Conservation (phyloP, 1,139 yeast species). For the Zygoascus sp. region DNA sequence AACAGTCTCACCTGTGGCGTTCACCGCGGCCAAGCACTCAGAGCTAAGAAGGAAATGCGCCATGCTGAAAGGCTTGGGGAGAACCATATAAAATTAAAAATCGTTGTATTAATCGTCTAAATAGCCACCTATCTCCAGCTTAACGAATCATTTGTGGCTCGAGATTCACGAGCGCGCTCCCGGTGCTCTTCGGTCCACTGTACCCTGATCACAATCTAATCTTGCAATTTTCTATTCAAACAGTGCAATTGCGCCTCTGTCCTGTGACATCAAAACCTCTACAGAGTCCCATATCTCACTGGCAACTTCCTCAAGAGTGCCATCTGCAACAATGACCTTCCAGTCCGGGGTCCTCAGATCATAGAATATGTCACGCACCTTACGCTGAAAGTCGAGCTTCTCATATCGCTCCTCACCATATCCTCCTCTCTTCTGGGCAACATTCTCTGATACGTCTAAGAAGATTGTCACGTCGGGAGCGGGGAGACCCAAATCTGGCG, state of each 20-base stretch:
- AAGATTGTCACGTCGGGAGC: slow-evolving; percentile 82
- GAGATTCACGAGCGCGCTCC: too few relatives aligned
- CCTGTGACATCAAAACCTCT: background rate
- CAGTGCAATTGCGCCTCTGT: background rate
- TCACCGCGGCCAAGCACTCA: too few relatives aligned
- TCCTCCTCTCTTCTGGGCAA: slow-evolving; percentile 60
- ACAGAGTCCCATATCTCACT: slow-evolving; percentile 25
- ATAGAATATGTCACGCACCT: slow-evolving; percentile 60
- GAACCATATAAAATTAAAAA: too few relatives aligned
- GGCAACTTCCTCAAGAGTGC: slow-evolving; percentile 53
- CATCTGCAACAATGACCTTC: slow-evolving; percentile 52
- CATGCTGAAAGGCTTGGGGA: too few relatives aligned
- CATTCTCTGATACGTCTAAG: slow-evolving; percentile 52
- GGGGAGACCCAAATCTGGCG: slow-evolving; percentile 81
- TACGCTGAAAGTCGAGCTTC: slow-evolving; percentile 59
- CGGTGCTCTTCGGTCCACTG: too few relatives aligned
- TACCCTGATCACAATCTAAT: too few relatives aligned
- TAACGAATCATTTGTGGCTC: too few relatives aligned
- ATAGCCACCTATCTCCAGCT: too few relatives aligned
- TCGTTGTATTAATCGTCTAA: too few relatives aligned
- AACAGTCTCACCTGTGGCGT: too few relatives aligned
- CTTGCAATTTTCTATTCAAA: background rate
- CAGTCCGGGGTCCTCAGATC: slow-evolving; percentile 36
- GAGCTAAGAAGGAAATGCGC: too few relatives aligned
- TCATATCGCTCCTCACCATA: slow-evolving; percentile 95